A percentile compares a stretch with the other conserved stretches of the same genome.
These are phyloP conservation scores for Iris pallida DNA, from an alignment of 116 monocot genomes.

Conservation along the genomic window DNA sequence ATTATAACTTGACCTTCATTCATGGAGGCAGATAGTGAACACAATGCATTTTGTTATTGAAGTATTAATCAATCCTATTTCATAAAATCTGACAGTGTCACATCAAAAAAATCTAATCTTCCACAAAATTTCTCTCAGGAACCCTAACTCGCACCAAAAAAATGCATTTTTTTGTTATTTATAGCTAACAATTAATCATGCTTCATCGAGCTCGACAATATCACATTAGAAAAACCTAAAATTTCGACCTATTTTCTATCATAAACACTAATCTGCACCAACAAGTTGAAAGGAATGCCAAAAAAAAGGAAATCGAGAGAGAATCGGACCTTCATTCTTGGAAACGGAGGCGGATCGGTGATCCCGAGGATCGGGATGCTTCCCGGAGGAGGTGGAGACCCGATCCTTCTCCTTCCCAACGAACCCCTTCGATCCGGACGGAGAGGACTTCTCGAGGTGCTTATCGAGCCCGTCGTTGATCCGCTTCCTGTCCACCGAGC, in stretches of 20 bases:
- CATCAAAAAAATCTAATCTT: too few relatives aligned
- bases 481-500: conserved; percentile 47
- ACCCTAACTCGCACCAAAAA: too few relatives aligned
- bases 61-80: too few relatives aligned
- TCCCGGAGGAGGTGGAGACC: conserved; percentile 39
- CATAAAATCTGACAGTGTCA: too few relatives aligned
- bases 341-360: conserved; percentile 15
- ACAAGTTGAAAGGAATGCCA: background rate
- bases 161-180: too few relatives aligned
- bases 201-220: background rate
- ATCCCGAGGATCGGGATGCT: conserved; percentile 30
- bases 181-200: too few relatives aligned
- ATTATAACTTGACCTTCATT: too few relatives aligned
- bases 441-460: conserved; percentile 49
- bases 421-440: conserved; percentile 42
- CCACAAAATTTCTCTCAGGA: too few relatives aligned
- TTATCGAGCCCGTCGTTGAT: conserved; percentile 54
- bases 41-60: too few relatives aligned
- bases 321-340: conserved; percentile 21
- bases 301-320: background rate
- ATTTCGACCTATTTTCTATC: background rate
- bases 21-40: too few relatives aligned
- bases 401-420: conserved; percentile 40
- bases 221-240: background rate
- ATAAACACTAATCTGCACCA: background rate